A percentile compares a stretch with the other conserved stretches of the same genome.
Conservation (phyloP, 257 asterid genomes). For the Haberlea rhodopensis region DNA sequence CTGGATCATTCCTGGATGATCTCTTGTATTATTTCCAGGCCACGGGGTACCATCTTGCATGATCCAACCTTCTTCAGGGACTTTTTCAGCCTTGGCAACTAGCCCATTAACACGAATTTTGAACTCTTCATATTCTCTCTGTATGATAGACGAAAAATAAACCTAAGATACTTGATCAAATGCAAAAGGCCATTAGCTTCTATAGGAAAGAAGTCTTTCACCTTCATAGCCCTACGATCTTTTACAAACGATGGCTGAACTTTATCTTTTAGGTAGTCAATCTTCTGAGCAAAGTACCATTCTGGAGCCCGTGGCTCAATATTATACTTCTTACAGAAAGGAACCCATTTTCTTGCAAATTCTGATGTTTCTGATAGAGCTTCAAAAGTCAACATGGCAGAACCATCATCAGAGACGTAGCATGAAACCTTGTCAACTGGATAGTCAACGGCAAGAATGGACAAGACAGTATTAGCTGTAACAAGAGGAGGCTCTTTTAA, state of each 20-base stretch:
- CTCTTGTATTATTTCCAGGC: constrained; percentile 97
- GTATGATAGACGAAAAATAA: constrained; percentile 26
- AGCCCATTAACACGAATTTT: constrained; percentile 80
- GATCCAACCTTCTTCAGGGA: constrained; percentile 97
- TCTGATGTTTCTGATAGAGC: constrained; percentile 90
- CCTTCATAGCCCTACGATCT: constrained; percentile 99
- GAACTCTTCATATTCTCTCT: constrained; percentile 98
- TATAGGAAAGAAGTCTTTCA: constrained; percentile 25
- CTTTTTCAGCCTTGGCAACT: constrained; percentile 84
- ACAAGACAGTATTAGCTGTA: constrained; percentile 89
- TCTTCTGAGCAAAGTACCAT: constrained; percentile 87
- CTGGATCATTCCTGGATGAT: constrained; percentile 99
- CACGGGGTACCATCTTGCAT: constrained; percentile 99
- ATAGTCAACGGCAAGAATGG: constrained; percentile 93
- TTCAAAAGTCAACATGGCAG: constrained; percentile 93
- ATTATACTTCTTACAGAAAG: constrained; percentile 76
- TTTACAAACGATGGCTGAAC: constrained; percentile 91
- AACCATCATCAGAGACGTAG: constrained; percentile 96
- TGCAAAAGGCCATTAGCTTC: constrained; percentile 17
- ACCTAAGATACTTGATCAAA: constrained; percentile 27
- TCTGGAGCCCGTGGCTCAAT: constrained; percentile 99
- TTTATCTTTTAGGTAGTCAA: constrained; percentile 86
- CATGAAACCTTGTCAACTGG: constrained; percentile 98
- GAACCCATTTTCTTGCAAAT: constrained; percentile 95
- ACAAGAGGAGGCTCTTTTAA: constrained; percentile 97